Evolutionary conservation across 192 early-diverging fungal genomes (phyloP).

Genomic region (Spinellus fusiger): DNA sequence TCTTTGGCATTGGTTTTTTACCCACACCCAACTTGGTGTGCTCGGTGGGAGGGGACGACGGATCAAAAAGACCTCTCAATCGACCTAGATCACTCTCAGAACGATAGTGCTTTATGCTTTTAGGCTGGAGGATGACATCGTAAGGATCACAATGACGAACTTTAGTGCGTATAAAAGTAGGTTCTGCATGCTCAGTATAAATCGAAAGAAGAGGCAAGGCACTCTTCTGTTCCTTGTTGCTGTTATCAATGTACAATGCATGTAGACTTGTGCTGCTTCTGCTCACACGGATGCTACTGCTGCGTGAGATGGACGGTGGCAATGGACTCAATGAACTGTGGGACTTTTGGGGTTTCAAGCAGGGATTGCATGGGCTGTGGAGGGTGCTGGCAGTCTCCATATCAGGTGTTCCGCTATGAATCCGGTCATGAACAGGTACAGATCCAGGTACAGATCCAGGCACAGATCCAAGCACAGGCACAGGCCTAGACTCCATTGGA

Average conservation of each 20-base stretch:
- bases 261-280: not conserved
- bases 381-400: too few species aligned
- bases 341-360: not conserved
- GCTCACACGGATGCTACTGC: not conserved
- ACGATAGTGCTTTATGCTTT: conserved; percentile 19
- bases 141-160: not conserved
- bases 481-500: not conserved
- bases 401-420: too few species aligned
- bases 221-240: not conserved
- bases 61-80: not conserved
- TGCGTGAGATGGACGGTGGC: not conserved
- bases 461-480: not conserved
- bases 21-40: not conserved
- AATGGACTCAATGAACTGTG: not conserved
- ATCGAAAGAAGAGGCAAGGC: conserved; percentile 5
- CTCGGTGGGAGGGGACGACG: not conserved
- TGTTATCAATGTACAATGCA: not conserved
- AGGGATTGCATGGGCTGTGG: too few species aligned
- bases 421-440: too few species aligned
- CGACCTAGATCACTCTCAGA: conserved; percentile 20
- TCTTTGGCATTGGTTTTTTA: too few species aligned
- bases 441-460: too few species aligned
- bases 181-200: conserved; percentile 16
- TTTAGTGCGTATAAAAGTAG: conserved; percentile 16
- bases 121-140: not conserved